Evolutionary conservation across 192 early-diverging fungal genomes (phyloP).

Genomic region (Funneliformis geosporum): DNA sequence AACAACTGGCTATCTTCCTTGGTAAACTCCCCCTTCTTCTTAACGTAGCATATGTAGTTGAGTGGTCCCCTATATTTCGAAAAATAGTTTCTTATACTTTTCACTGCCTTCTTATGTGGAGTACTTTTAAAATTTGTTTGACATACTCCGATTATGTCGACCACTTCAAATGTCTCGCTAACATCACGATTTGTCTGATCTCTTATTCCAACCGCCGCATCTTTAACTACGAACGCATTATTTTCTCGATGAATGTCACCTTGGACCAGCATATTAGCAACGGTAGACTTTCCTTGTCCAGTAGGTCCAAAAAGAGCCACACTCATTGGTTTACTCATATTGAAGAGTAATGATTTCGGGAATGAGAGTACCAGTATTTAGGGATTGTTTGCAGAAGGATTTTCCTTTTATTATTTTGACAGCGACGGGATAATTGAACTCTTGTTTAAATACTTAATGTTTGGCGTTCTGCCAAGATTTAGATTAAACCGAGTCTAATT

Average conservation of each 20-base stretch:
- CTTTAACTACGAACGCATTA: conserved; percentile 5
- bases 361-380: too few species aligned
- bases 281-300: conserved; percentile 31
- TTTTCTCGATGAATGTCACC: conserved; percentile 12
- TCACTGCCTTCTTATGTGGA: not conserved
- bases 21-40: conserved; percentile 22
- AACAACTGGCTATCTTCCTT: conserved; percentile 22
- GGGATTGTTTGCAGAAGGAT: too few species aligned
- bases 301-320: conserved; percentile 28
- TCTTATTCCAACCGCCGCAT: conserved; percentile 16
- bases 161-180: conserved; percentile 21
- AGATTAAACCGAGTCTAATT: too few species aligned
- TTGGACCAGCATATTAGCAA: conserved; percentile 35
- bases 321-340: too few species aligned
- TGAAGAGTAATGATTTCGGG: too few species aligned
- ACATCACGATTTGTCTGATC: not conserved
- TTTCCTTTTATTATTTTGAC: too few species aligned
- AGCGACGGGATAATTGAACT: too few species aligned
- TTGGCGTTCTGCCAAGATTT: too few species aligned
- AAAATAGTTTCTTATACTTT: conserved; percentile 18
- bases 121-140: not conserved
- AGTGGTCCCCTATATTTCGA: not conserved
- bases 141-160: conserved; percentile 32
- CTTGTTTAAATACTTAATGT: too few species aligned
- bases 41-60: conserved; percentile 32